phyloP scores from a whole-genome alignment of 169 alveolate species.

The Eimeria praecox region DNA sequence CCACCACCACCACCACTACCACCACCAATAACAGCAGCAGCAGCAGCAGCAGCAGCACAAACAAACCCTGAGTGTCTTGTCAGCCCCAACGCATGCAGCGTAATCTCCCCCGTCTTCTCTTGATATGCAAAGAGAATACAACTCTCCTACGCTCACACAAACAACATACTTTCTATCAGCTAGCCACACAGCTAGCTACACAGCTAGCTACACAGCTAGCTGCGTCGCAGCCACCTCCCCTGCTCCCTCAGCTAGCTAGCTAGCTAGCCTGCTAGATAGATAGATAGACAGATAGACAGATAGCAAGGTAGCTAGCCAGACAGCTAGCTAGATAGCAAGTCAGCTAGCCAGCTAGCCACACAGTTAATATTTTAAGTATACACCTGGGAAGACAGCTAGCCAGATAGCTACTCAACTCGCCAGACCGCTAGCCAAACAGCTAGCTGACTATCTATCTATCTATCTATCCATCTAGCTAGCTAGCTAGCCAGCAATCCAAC shows the following conservation, averaged over 20 bases:
- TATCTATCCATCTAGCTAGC: background rate
- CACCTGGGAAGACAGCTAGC: background rate
- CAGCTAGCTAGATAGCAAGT: background rate
- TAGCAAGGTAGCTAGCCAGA: background rate
- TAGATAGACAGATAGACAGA: too few species aligned
- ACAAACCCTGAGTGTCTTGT: constrained; percentile 89
- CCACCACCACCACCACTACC: too few species aligned
- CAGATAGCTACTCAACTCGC: background rate
- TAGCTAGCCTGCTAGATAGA: background rate
- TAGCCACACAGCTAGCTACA: background rate
- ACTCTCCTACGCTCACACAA: constrained; percentile 51
- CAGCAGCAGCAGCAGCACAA: background rate
- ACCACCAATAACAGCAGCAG: background rate
- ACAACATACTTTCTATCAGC: background rate
- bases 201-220: too few species aligned
- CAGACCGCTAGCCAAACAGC: background rate
- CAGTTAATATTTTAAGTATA: too few species aligned
- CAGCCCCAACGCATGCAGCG: constrained; percentile 90
- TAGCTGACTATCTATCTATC: background rate
- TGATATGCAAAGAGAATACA: constrained; percentile 84
- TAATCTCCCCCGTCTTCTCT: constrained; percentile 87
- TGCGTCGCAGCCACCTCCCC: too few species aligned
- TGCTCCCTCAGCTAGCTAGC: background rate
- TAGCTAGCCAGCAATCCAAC: too few species aligned
- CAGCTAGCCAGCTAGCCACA: background rate